Base-by-base conservation (phyloP, 495 filamentous ascomycete genomes). In the Corynascus novoguineensis region DNA sequence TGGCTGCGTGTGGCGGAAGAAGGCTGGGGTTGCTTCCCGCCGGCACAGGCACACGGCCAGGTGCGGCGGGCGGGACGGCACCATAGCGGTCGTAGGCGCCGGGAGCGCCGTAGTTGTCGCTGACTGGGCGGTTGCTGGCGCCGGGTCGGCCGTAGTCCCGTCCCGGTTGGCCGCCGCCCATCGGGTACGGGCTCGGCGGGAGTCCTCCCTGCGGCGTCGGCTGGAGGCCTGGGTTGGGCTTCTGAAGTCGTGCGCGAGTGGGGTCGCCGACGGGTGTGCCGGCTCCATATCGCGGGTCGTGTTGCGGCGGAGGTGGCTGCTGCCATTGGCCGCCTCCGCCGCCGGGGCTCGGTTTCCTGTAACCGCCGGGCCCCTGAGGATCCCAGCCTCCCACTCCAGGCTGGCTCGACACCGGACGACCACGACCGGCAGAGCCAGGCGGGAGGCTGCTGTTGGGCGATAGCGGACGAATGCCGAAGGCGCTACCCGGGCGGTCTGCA, bases 401-500 rank as follows among this genome's bases (percentile, higher is more conserved):
- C 9, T 73, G 68, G 28, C 59, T 62, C 22, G 67, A 70, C 47
- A 48, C 38, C 12, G 60, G 62, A 45, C 62, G 58, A 19, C 65
- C 55, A 28, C 60, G 54, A 40, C 60, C 57, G n/a, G n/a, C n/a
- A 6, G 48, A 56, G 29, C 45, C 56, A 45, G 29, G 48, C 9
- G 37, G 62, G 46, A 45, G 48, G 9, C 60, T 54, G 50, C 29
- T 62, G 32, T 50, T 63, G 59, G 61, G 62, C 54, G 71, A 59
- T 11, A 69, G 58, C 0, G 78, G 73, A 21, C 74, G 82, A 63
- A 88, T 84, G 15, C 85, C 83, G 67, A 86, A 86, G 12, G 86
- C 83, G 56, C 85, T 87, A 48, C 74, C 77, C 11, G 86, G 83
- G 1, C 86, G 80, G 58, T 81, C 80, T 15, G 78, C 76, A 34